Evolutionary conservation across 495 filamentous ascomycete genomes (phyloP).

Genomic region (Aspergillus biplanus): DNA sequence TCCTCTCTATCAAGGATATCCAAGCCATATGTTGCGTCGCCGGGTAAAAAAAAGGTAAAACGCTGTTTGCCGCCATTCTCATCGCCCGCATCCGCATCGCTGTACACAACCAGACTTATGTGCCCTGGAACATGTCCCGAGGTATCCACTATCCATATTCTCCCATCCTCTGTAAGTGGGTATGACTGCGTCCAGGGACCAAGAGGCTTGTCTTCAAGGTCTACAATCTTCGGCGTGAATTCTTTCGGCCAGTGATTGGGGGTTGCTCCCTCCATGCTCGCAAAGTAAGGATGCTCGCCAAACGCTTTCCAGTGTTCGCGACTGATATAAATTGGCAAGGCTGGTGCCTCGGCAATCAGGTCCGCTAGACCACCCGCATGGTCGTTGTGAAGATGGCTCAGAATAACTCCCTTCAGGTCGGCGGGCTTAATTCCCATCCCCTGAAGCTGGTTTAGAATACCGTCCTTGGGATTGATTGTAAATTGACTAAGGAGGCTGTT

Average conservation of each 20-base stretch:
- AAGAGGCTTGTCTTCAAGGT: conserved; percentile 26
- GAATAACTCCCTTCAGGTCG: conserved; percentile 31
- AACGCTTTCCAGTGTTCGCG: conserved; percentile 36
- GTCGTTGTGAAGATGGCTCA: conserved; percentile 39
- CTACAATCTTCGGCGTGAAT: conserved; percentile 31
- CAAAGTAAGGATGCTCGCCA: conserved; percentile 29
- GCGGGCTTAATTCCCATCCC: conserved; percentile 28
- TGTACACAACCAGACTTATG: conserved; percentile 30
- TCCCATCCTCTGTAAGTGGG: conserved; percentile 35
- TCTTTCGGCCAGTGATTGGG: conserved; percentile 34
- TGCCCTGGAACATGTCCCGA: conserved; percentile 40
- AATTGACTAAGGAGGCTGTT: conserved; percentile 23
- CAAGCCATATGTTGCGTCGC: conserved; percentile 35
- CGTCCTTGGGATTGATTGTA: conserved; percentile 26
- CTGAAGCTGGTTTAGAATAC: conserved; percentile 29
- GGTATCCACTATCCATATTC: conserved; percentile 33
- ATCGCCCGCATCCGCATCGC: conserved; percentile 5
- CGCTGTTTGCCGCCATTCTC: too few relatives aligned
- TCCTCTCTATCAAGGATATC: conserved; percentile 32
- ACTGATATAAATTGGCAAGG: conserved; percentile 29
- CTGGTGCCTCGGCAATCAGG: conserved; percentile 25
- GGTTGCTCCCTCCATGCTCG: conserved; percentile 32
- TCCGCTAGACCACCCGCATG: conserved; percentile 38
- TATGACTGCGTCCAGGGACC: conserved; percentile 34
- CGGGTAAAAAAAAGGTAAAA: conserved; percentile 33